Evolutionary conservation across 2,329 filamentous ascomycete genomes (phyloP).

Genomic region (Monosporascus sp.): DNA sequence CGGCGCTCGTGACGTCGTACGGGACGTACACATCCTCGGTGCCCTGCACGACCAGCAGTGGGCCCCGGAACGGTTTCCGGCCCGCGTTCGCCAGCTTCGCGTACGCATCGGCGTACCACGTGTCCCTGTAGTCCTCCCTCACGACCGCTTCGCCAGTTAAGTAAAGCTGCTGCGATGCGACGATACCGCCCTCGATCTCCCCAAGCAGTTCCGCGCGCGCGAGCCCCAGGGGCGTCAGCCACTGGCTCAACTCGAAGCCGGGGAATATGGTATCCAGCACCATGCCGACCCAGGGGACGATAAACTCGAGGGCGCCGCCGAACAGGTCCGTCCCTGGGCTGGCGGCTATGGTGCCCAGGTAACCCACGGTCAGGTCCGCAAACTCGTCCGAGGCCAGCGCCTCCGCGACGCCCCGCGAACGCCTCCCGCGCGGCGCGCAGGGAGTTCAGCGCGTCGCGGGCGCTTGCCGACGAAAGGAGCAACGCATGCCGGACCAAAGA

Average conservation of each 20-base stretch:
- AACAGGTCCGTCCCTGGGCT: constrained; percentile 23
- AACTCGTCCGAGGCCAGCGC: constrained; percentile 21
- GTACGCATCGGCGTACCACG: constrained; percentile 16
- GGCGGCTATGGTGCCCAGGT: constrained; percentile 30
- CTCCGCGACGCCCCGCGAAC: constrained; percentile 32
- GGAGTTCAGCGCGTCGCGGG: constrained; percentile 38
- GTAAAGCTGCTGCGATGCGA: constrained; percentile 11
- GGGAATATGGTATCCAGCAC: constrained; percentile 19
- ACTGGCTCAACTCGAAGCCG: constrained; percentile 18
- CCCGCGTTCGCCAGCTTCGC: constrained; percentile 22
- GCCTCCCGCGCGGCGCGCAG: constrained; percentile 35
- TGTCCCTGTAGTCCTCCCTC: constrained; percentile 14
- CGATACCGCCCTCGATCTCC: constrained; percentile 14
- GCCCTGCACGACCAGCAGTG: constrained; percentile 33
- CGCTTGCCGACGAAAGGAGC: constrained; percentile 30
- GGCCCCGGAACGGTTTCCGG: constrained; percentile 27
- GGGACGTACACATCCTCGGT: constrained; percentile 16
- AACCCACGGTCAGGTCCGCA: constrained; percentile 26
- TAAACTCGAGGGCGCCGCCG: constrained; percentile 4
- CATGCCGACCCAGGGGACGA: constrained; percentile 15
- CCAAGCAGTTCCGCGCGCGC: constrained; percentile 13
- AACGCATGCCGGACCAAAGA: constrained; percentile 35
- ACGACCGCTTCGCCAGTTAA: constrained; percentile 5
- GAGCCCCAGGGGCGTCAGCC: constrained; percentile 21
- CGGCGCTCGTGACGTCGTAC: constrained; percentile 7